Percentiles rank a stretch among this genome's conserved stretches.
Conservation (phyloP, 2,329 filamentous ascomycete species). For the Parastagonospora nodorum region DNA sequence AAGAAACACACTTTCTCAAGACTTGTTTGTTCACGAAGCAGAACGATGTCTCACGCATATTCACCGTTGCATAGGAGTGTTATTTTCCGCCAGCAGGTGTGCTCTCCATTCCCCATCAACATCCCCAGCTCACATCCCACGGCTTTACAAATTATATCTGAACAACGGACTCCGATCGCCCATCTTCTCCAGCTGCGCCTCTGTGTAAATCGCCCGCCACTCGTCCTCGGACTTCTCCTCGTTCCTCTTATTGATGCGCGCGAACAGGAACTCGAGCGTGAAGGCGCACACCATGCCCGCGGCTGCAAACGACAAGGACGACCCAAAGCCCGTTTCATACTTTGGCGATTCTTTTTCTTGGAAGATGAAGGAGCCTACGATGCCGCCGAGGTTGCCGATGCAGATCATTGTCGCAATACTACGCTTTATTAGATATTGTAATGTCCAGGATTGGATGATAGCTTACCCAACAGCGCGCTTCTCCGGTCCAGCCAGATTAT, state of each 20-base stretch:
- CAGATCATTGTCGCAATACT: conserved; percentile 33
- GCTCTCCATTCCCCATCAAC: too few relatives aligned
- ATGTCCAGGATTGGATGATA: neutral
- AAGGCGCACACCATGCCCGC: conserved; percentile 19
- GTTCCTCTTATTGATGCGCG: conserved; percentile 41
- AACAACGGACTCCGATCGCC: conserved; percentile 48
- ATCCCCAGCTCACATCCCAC: too few relatives aligned
- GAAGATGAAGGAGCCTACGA: conserved; percentile 40
- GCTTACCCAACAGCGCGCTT: conserved; percentile 25
- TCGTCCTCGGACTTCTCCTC: conserved; percentile 42
- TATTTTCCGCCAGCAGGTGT: too few relatives aligned
- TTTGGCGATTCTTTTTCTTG: conserved; percentile 35
- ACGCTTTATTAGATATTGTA: neutral
- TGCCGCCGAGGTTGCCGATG: conserved; percentile 31
- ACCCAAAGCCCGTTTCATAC: conserved; percentile 42
- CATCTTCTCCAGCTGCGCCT: conserved; percentile 44
- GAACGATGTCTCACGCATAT: too few relatives aligned
- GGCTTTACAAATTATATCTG: conserved; percentile 37
- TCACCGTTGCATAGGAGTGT: too few relatives aligned
- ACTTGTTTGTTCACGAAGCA: too few relatives aligned
- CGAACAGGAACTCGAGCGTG: conserved; percentile 31
- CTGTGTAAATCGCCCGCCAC: conserved; percentile 39
- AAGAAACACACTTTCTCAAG: too few relatives aligned
- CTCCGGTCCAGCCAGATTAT: conserved; percentile 28
- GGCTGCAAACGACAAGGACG: conserved; percentile 31